Conservation (phyloP, 257 asterid species). For the Vinca minor region DNA sequence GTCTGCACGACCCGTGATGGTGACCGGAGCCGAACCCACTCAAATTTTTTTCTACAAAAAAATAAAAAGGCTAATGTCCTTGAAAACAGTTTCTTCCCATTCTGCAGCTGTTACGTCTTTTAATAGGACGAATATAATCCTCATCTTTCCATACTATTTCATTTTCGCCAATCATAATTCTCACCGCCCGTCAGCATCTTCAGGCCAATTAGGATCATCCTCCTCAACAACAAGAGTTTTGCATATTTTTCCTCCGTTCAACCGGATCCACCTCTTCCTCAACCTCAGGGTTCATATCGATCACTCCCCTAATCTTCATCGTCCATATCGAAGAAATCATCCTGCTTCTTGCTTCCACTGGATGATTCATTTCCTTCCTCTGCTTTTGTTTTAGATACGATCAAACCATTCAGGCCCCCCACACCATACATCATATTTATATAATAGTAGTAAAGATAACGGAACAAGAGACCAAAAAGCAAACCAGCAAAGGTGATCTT, state of each 20-base stretch:
- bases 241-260: constrained; percentile 67
- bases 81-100: constrained; percentile 82
- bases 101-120: constrained; percentile 66
- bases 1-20: too few relatives aligned
- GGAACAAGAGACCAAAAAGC: constrained; percentile 12
- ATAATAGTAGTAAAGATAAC: neutral
- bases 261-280: constrained; percentile 61
- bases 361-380: constrained; percentile 38
- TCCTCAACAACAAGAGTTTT: constrained; percentile 87
- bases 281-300: constrained; percentile 44
- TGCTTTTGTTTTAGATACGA: constrained; percentile 35
- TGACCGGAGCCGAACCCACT: too few relatives aligned
- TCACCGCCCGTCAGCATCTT: constrained; percentile 89
- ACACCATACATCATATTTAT: constrained; percentile 4
- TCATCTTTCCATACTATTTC: constrained; percentile 92
- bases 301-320: constrained; percentile 66
- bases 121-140: constrained; percentile 78
- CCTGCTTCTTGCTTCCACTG: constrained; percentile 16
- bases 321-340: constrained; percentile 50
- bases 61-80: constrained; percentile 90
- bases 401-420: neutral
- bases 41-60: too few relatives aligned
- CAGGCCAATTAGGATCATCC: constrained; percentile 96
- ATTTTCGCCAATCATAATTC: constrained; percentile 47
- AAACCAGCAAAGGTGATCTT: constrained; percentile 28